phyloP scores from a whole-genome alignment of 352 stramenopile genomes.

The Pythium brassicae region DNA sequence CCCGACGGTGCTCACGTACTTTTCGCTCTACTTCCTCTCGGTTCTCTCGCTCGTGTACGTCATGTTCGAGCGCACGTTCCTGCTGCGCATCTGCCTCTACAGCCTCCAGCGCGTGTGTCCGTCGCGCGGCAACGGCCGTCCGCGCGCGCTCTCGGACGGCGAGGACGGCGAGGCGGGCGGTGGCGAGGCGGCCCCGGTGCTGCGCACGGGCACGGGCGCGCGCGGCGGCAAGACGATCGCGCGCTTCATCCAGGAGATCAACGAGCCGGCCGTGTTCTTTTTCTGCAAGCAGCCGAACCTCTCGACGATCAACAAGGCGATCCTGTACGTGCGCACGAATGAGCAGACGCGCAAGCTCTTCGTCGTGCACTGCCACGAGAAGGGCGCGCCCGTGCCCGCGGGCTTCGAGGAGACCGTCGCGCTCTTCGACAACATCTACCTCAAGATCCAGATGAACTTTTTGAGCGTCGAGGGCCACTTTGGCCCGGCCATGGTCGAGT shows the following conservation, averaged over 20 bases:
- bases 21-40: slow-evolving; percentile 84
- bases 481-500: slow-evolving; percentile 90
- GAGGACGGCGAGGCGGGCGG: slow-evolving; percentile 18
- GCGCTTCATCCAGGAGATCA: slow-evolving; percentile 79
- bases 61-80: slow-evolving; percentile 88
- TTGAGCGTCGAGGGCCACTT: slow-evolving; percentile 84
- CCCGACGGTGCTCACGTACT: slow-evolving; percentile 86
- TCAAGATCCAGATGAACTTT: slow-evolving; percentile 94
- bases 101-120: slow-evolving; percentile 70
- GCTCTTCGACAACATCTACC: slow-evolving; percentile 93
- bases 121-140: slow-evolving; percentile 33
- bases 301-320: slow-evolving; percentile 94
- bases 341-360: slow-evolving; percentile 89
- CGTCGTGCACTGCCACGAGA: slow-evolving; percentile 88
- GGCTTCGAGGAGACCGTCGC: slow-evolving; percentile 85
- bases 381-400: slow-evolving; percentile 46
- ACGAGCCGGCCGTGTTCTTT: slow-evolving; percentile 91
- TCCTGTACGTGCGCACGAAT: slow-evolving; percentile 94
- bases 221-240: slow-evolving; percentile 84
- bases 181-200: slow-evolving; percentile 6
- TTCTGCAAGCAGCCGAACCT: slow-evolving; percentile 92
- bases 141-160: slow-evolving; percentile 14
- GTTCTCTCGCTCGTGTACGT: slow-evolving; percentile 80
- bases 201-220: slow-evolving; percentile 77
- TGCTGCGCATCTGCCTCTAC: slow-evolving; percentile 81